Evolutionary conservation across 768 basidiomycete species (phyloP).

Genomic region (Lentinus brumalis): DNA sequence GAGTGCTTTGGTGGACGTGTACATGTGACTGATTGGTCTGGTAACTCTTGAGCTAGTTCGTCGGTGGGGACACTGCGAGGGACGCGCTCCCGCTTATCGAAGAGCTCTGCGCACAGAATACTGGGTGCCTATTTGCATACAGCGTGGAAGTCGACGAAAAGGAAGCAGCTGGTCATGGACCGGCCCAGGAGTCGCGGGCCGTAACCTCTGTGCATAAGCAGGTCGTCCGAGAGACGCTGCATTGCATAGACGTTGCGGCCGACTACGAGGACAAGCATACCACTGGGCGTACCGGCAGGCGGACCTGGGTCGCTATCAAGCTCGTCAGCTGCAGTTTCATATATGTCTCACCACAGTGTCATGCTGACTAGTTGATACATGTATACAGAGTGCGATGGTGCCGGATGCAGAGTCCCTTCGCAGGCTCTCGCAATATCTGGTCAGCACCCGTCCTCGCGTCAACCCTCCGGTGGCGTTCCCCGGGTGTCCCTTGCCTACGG

Average conservation of each 20-base stretch:
- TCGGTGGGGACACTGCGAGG: slow-evolving; percentile 82
- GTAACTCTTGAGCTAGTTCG: slow-evolving; percentile 55
- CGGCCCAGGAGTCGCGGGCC: slow-evolving; percentile 28
- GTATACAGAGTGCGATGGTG: slow-evolving; percentile 63
- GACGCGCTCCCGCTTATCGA: slow-evolving; percentile 67
- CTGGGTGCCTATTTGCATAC: slow-evolving; percentile 79
- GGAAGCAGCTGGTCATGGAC: slow-evolving; percentile 41
- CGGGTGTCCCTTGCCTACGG: slow-evolving; percentile 61
- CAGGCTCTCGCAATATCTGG: slow-evolving; percentile 61
- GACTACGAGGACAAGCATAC: slow-evolving; percentile 66
- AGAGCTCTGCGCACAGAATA: slow-evolving; percentile 63
- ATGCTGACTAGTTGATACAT: not conserved
- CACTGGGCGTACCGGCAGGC: slow-evolving; percentile 38
- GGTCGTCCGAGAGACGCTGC: slow-evolving; percentile 74
- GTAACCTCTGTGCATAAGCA: slow-evolving; percentile 51
- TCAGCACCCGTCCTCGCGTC: slow-evolving; percentile 40
- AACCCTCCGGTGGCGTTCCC: slow-evolving; percentile 59
- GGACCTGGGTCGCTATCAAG: slow-evolving; percentile 87
- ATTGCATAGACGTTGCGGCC: slow-evolving; percentile 76
- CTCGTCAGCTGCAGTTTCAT: slow-evolving; percentile 48
- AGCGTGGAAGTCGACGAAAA: slow-evolving; percentile 81
- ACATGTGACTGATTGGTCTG: not conserved
- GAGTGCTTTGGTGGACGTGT: not conserved
- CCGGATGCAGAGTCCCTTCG: slow-evolving; percentile 62
- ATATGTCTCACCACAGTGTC: slow-evolving; percentile 4